Conservation (phyloP, 2,329 filamentous ascomycete species). For the Xylaria sp. region DNA sequence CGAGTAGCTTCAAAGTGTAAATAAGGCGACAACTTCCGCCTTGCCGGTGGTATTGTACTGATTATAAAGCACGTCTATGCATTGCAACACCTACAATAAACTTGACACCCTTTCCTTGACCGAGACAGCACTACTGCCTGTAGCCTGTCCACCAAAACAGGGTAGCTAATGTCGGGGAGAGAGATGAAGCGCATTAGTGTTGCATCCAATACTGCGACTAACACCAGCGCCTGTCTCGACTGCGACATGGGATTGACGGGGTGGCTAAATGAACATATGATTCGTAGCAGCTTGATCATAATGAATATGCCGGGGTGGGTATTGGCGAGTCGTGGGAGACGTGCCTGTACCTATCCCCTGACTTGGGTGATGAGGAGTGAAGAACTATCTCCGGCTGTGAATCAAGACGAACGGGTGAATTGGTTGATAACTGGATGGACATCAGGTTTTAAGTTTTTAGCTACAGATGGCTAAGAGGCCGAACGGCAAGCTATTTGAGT, state of each 20-base stretch:
- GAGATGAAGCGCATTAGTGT: conserved; percentile 10
- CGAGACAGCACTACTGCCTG: background rate
- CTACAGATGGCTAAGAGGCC: background rate
- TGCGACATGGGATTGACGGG: conserved; percentile 4
- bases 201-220: conserved; percentile 14
- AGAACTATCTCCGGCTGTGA: background rate
- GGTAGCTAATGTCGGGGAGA: background rate
- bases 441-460: background rate
- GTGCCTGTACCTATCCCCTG: background rate
- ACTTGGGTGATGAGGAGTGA: conserved; percentile 3
- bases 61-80: background rate
- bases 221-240: conserved; percentile 6
- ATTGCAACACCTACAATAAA: too few relatives aligned
- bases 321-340: background rate
- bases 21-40: conserved; percentile 3
- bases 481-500: background rate
- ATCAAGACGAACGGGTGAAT: background rate
- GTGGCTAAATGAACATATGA: conserved; percentile 15
- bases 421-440: background rate
- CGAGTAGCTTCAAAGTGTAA: background rate
- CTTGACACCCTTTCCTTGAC: background rate
- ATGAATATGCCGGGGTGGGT: background rate
- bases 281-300: conserved; percentile 3
- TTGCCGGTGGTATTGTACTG: background rate
- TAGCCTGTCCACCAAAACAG: background rate